These are phyloP conservation scores for Brassica incana DNA, from an alignment of 345 rosid species.

Conservation along the genomic window DNA sequence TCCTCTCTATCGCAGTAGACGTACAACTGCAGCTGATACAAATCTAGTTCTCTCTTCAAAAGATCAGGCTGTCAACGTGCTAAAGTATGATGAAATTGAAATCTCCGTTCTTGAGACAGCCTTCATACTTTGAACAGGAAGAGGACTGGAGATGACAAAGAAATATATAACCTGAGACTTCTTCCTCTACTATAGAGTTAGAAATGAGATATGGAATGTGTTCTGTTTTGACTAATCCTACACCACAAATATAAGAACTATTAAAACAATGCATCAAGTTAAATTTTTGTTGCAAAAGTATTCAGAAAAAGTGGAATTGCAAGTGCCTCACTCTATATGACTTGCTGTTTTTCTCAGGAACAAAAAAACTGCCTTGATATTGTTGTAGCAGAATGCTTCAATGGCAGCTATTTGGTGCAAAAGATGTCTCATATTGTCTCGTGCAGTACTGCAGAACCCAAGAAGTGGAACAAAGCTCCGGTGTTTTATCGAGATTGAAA, in stretches of 20 bases:
- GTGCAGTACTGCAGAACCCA: too few species aligned
- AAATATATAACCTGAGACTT: conserved; percentile 65
- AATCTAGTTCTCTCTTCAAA: conserved; percentile 73
- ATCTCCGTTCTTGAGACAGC: conserved; percentile 66
- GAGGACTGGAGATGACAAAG: background rate
- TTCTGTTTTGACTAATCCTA: conserved; percentile 54
- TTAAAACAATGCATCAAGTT: background rate
- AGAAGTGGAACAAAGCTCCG: too few species aligned
- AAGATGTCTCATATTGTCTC: too few species aligned
- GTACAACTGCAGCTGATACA: conserved; percentile 73
- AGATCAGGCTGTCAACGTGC: conserved; percentile 76
- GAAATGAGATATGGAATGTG: conserved; percentile 62
- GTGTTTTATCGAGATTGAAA: background rate
- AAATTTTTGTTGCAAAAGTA: background rate
- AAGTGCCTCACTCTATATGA: too few species aligned
- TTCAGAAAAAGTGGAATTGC: too few species aligned
- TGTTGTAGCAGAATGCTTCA: too few species aligned
- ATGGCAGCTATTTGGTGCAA: too few species aligned
- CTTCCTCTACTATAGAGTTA: conserved; percentile 61
- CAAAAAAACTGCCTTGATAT: too few species aligned
- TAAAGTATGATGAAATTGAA: conserved; percentile 83
- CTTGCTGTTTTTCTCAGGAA: too few species aligned
- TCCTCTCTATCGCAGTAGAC: conserved; percentile 31
- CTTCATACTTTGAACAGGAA: conserved; percentile 30
- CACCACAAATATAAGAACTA: conserved; percentile 11